A percentile compares a stretch with the other conserved stretches of the same genome.
Evolutionary conservation across 2,329 filamentous ascomycete genomes (phyloP).

Genomic region (Chalaropsis thielavioides): DNA sequence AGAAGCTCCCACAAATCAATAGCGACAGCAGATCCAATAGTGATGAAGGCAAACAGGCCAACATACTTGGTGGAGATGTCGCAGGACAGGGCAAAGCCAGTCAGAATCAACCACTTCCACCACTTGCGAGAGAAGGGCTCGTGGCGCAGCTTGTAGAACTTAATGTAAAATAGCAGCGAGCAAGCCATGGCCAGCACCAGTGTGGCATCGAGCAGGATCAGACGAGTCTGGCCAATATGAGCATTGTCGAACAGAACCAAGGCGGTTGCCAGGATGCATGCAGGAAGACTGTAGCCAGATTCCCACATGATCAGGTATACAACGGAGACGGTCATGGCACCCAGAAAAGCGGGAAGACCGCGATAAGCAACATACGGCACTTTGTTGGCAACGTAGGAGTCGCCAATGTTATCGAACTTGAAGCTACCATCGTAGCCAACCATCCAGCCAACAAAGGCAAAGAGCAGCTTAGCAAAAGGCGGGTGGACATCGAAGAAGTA

Average conservation of each 20-base stretch:
- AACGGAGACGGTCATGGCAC: conserved; percentile 83
- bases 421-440: conserved; percentile 95
- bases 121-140: conserved; percentile 84
- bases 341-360: conserved; percentile 79
- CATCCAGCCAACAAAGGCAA: conserved; percentile 92
- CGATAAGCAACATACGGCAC: conserved; percentile 95
- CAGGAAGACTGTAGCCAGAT: conserved; percentile 90
- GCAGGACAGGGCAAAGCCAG: conserved; percentile 85
- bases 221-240: conserved; percentile 86
- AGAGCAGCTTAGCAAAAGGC: conserved; percentile 93
- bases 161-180: conserved; percentile 85
- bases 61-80: conserved; percentile 99
- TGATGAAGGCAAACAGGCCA: conserved; percentile 90
- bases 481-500: conserved; percentile 99
- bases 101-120: conserved; percentile 99
- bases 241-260: conserved; percentile 93
- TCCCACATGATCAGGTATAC: conserved; percentile 99
- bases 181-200: conserved; percentile 92
- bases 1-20: conserved; percentile 94
- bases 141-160: conserved; percentile 93
- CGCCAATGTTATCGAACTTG: conserved; percentile 97
- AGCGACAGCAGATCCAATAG: conserved; percentile 81
- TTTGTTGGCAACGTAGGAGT: conserved; percentile 93
- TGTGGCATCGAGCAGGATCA: conserved; percentile 90
- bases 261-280: conserved; percentile 71